phyloP scores from a whole-genome alignment of 129 eudicot species.

The Flaveria sonorensis region DNA sequence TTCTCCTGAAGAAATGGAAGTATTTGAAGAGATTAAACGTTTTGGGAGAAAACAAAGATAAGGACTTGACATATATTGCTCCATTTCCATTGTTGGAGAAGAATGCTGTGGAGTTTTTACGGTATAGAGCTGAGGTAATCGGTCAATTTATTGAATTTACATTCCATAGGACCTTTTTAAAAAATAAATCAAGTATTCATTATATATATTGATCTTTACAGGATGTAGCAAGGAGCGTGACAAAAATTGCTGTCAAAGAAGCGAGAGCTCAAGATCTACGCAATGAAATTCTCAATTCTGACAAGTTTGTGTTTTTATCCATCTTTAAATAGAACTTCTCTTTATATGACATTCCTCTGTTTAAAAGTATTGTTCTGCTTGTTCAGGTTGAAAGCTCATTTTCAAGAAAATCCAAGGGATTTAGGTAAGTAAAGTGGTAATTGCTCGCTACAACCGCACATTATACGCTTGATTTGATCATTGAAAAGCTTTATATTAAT shows the following conservation, averaged over 20 bases:
- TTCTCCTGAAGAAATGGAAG: conserved; percentile 73
- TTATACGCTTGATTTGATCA: not conserved
- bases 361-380: not conserved
- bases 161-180: not conserved
- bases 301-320: conserved; percentile 54
- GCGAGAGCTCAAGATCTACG: conserved; percentile 95
- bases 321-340: not conserved
- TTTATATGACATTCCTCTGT: not conserved
- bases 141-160: not conserved
- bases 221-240: conserved; percentile 96
- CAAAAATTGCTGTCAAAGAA: conserved; percentile 89
- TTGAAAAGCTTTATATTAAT: not conserved
- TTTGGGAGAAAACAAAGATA: conserved; percentile 60
- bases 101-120: conserved; percentile 85
- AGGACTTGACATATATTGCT: conserved; percentile 52
- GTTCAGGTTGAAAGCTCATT: conserved; percentile 88
- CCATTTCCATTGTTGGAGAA: conserved; percentile 79
- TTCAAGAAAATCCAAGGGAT: conserved; percentile 90
- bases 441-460: not conserved
- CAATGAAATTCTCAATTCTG: conserved; percentile 94
- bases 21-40: conserved; percentile 75
- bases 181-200: not conserved
- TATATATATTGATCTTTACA: conserved; percentile 30
- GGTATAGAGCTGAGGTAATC: conserved; percentile 96
- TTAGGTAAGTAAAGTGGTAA: conserved; percentile 66